A percentile compares a stretch with the other conserved stretches of the same genome.
phyloP scores from a whole-genome alignment of 2,329 filamentous ascomycete species.

The Neopestalotiopsis clavispora region DNA sequence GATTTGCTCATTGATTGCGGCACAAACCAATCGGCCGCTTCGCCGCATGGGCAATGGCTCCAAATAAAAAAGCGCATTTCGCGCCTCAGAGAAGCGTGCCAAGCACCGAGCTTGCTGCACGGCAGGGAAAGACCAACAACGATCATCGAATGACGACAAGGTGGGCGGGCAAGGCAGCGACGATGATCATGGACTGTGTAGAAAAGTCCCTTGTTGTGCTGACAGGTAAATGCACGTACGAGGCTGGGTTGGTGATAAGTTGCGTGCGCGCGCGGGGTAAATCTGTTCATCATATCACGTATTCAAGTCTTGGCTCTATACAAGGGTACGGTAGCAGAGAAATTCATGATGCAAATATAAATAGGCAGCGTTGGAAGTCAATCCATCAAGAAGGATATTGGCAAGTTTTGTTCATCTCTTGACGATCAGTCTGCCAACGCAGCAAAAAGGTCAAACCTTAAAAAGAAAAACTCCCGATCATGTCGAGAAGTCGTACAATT shows the following conservation, averaged over 20 bases:
- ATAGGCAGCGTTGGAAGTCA: not conserved
- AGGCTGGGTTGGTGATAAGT: slow-evolving; percentile 5
- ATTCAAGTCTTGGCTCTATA: not conserved
- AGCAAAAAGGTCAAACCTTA: not conserved
- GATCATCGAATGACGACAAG: not conserved
- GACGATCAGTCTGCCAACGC: not conserved
- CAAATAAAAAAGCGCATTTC: not conserved
- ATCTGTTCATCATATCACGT: not conserved
- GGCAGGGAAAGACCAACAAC: not conserved
- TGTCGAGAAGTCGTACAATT: not conserved
- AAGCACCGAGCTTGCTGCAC: not conserved
- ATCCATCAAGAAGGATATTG: not conserved
- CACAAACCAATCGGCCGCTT: not conserved
- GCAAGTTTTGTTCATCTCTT: not conserved
- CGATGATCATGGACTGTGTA: not conserved
- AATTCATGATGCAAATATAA: not conserved
- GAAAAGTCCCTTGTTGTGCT: not conserved
- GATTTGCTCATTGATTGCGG: not conserved
- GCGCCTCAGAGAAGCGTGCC: not conserved
- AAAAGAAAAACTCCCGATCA: not conserved
- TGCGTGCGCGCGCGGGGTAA: slow-evolving; percentile 7
- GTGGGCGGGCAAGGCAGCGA: not conserved
- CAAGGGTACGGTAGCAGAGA: not conserved
- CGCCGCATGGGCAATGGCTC: not conserved
- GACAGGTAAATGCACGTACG: not conserved